phyloP scores from a whole-genome alignment of 768 basidiomycete species.

The Tricholoma saponaceum region DNA sequence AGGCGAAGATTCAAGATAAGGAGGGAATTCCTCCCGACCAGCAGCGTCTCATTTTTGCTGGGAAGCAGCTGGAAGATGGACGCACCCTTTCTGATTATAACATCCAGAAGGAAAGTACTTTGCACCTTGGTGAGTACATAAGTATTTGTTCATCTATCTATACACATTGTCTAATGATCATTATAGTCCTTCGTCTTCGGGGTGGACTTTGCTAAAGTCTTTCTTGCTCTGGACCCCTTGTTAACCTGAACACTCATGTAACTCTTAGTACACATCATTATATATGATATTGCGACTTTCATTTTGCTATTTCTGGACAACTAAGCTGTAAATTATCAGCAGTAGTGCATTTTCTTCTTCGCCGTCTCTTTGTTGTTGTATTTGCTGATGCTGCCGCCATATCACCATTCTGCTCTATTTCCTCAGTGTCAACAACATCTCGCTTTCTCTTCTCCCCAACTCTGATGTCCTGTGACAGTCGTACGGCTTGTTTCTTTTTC shows the following conservation, averaged over 20 bases:
- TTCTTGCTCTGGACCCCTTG: background rate
- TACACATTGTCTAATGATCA: slow-evolving; percentile 1
- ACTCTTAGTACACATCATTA: background rate
- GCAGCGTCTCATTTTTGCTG: slow-evolving; percentile 89
- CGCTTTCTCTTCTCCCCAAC: slow-evolving; percentile 27
- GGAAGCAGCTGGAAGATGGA: slow-evolving; percentile 93
- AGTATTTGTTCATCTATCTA: background rate
- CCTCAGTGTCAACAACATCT: background rate
- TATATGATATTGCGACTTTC: background rate
- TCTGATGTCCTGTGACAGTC: slow-evolving; percentile 4
- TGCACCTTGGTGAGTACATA: slow-evolving; percentile 42
- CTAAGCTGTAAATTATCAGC: background rate
- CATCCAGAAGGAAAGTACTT: slow-evolving; percentile 71
- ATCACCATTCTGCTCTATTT: background rate
- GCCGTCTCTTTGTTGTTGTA: slow-evolving; percentile 25
- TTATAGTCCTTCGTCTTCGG: slow-evolving; percentile 67
- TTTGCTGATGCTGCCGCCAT: background rate
- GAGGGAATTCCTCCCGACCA: slow-evolving; percentile 85
- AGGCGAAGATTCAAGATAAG: slow-evolving; percentile 79
- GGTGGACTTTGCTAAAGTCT: slow-evolving; percentile 48
- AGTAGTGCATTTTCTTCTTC: slow-evolving; percentile 9
- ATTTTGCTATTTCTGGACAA: no score
- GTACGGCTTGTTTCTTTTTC: slow-evolving; percentile 70
- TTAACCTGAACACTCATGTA: background rate
- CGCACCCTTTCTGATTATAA: slow-evolving; percentile 84